Conservation (phyloP, 2,329 filamentous ascomycete genomes). For the Aspergillus ochraceus region DNA sequence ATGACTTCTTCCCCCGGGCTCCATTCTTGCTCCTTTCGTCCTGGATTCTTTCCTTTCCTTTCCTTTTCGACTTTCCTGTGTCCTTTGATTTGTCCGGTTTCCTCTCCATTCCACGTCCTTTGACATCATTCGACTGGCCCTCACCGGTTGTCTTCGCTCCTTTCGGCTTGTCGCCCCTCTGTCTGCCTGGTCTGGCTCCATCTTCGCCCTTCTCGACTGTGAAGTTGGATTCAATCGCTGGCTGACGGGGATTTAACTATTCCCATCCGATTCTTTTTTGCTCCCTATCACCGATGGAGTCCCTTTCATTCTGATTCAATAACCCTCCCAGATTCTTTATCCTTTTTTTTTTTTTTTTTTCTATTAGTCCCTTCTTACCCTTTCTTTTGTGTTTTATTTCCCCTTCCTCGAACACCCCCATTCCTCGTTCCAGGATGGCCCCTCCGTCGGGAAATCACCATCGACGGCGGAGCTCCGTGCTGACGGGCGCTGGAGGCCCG, state of each 20-base stretch:
- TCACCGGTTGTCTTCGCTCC: conserved; percentile 6
- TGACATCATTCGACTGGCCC: conserved; percentile 2
- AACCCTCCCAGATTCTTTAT: not conserved
- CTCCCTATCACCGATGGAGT: conserved; percentile 5
- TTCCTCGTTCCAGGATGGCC: conserved; percentile 30
- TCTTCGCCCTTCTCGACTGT: not conserved
- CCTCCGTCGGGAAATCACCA: conserved; percentile 36
- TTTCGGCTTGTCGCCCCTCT: conserved; percentile 1
- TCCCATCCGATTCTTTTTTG: not conserved
- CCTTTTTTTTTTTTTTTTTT: not conserved
- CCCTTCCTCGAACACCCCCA: conserved; percentile 4
- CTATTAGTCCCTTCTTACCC: not conserved
- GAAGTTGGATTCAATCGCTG: not conserved
- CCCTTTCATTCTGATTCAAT: not conserved
- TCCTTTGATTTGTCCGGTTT: conserved; percentile 6
- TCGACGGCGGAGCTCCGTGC: conserved; percentile 40
- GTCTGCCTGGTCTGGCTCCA: too few relatives aligned
- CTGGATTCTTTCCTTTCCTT: conserved; percentile 8
- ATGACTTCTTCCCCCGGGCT: not conserved
- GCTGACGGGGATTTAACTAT: not conserved
- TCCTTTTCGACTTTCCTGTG: not conserved
- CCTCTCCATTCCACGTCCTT: conserved; percentile 4
- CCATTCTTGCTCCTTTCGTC: conserved; percentile 9
- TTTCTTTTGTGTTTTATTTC: conserved; percentile 1
- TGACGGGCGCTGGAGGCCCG: conserved; percentile 51